Conservation (phyloP, 306 rosid species). For the Trifolium subterraneum region DNA sequence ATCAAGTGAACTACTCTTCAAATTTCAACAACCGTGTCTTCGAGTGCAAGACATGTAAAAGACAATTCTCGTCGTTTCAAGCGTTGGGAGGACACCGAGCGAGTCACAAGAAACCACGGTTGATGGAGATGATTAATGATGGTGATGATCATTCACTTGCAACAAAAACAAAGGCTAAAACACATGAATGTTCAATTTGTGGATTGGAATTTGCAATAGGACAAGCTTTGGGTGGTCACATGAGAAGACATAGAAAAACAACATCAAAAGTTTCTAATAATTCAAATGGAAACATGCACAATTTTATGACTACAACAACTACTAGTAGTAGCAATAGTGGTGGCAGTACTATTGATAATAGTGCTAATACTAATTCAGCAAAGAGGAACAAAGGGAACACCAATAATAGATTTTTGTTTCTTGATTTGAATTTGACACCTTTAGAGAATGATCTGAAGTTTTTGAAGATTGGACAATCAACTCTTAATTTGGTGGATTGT, state of each 20-base stretch:
- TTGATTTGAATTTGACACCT: slow-evolving; percentile 92
- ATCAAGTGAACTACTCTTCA: slow-evolving; percentile 27
- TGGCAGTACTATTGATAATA: slow-evolving; percentile 3
- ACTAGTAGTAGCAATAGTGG: not conserved
- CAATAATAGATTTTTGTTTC: slow-evolving; percentile 56
- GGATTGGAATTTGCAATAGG: slow-evolving; percentile 90
- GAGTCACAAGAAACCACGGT: slow-evolving; percentile 88
- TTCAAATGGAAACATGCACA: not conserved
- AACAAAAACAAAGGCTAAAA: slow-evolving; percentile 68
- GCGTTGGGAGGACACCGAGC: slow-evolving; percentile 98
- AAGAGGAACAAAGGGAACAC: slow-evolving; percentile 14
- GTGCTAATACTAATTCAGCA: slow-evolving; percentile 13
- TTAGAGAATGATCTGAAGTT: slow-evolving; percentile 70
- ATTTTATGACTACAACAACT: not conserved
- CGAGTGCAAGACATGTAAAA: slow-evolving; percentile 93
- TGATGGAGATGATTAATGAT: slow-evolving; percentile 23
- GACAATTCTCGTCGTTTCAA: slow-evolving; percentile 80
- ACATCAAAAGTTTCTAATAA: not conserved
- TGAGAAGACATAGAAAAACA: slow-evolving; percentile 77
- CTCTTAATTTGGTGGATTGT: slow-evolving; percentile 56
- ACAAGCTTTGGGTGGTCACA: slow-evolving; percentile 96
- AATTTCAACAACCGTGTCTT: slow-evolving; percentile 59
- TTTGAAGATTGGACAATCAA: slow-evolving; percentile 62
- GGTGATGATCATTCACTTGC: not conserved
- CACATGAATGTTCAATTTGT: slow-evolving; percentile 89